A percentile compares a stretch with the other conserved stretches of the same genome.
These are phyloP conservation scores for Aurinia saxatilis DNA, from an alignment of 345 rosid species.

Conservation along the genomic window DNA sequence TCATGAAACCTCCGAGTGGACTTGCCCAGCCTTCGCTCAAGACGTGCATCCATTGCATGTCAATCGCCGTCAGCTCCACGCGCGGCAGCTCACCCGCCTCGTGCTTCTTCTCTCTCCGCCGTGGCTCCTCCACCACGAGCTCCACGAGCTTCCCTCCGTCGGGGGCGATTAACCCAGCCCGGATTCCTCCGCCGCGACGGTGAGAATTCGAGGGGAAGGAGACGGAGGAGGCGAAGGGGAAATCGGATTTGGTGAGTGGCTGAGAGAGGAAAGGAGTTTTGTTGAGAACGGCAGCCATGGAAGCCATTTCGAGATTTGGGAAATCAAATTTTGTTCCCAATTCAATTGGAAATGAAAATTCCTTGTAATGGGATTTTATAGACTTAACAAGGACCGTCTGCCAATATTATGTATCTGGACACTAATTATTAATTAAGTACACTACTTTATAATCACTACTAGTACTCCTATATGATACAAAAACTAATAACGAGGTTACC, in stretches of 20 bases:
- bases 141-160: conserved; percentile 86
- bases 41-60: conserved; percentile 91
- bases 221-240: conserved; percentile 28
- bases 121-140: conserved; percentile 53
- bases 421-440: not conserved
- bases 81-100: conserved; percentile 62
- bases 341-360: conserved; percentile 10
- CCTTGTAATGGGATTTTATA: conserved; percentile 3
- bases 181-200: conserved; percentile 22
- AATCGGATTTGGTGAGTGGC: conserved; percentile 41
- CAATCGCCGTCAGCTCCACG: conserved; percentile 64
- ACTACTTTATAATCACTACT: too few species aligned
- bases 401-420: not conserved
- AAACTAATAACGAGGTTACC: conserved; percentile 7
- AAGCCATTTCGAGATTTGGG: conserved; percentile 43
- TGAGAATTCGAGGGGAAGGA: conserved; percentile 22
- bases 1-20: conserved; percentile 93
- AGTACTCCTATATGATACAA: too few species aligned
- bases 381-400: not conserved
- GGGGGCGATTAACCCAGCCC: conserved; percentile 66
- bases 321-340: not conserved
- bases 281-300: conserved; percentile 43
- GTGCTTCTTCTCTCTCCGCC: conserved; percentile 40
- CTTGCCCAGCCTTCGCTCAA: conserved; percentile 99
- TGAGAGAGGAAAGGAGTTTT: conserved; percentile 33